Evolutionary conservation across 176 grass and related monocot genomes (phyloP).

Genomic region (Raddia distichophylla): DNA sequence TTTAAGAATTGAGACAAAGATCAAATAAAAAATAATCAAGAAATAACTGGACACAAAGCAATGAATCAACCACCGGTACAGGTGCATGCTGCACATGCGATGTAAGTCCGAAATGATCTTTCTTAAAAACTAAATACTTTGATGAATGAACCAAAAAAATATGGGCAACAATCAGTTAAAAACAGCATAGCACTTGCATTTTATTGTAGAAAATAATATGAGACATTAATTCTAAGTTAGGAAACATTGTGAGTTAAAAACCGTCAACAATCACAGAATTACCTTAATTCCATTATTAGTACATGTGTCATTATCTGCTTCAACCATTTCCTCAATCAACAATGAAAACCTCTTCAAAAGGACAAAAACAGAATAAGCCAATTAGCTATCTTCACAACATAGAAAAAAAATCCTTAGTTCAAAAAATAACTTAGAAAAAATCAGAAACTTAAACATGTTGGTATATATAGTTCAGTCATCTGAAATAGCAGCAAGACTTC

Average conservation of each 20-base stretch:
- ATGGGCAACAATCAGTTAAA: constrained; percentile 1
- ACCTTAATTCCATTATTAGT: constrained; percentile 60
- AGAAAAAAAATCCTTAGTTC: constrained; percentile 3
- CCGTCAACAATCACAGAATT: constrained; percentile 48
- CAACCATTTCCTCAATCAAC: constrained; percentile 62
- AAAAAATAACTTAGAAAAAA: constrained; percentile 13
- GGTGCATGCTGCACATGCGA: background rate
- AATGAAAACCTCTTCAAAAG: constrained; percentile 65
- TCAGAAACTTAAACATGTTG: background rate
- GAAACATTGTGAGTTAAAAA: constrained; percentile 33
- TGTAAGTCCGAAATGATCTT: background rate
- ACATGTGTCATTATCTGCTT: constrained; percentile 42
- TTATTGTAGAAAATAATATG: constrained; percentile 14
- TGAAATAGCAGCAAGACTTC: background rate
- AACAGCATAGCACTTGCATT: constrained; percentile 20
- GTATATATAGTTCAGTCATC: background rate
- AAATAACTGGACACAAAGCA: background rate
- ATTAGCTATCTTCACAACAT: background rate
- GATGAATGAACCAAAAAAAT: constrained; percentile 19
- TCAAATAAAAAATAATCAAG: constrained; percentile 1
- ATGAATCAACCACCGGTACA: background rate
- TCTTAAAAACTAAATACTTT: constrained; percentile 5
- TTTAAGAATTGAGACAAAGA: background rate
- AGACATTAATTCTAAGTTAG: background rate
- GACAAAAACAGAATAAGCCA: constrained; percentile 40